Evolutionary conservation across 306 rosid genomes (phyloP).

Genomic region (Castanospermum australe): DNA sequence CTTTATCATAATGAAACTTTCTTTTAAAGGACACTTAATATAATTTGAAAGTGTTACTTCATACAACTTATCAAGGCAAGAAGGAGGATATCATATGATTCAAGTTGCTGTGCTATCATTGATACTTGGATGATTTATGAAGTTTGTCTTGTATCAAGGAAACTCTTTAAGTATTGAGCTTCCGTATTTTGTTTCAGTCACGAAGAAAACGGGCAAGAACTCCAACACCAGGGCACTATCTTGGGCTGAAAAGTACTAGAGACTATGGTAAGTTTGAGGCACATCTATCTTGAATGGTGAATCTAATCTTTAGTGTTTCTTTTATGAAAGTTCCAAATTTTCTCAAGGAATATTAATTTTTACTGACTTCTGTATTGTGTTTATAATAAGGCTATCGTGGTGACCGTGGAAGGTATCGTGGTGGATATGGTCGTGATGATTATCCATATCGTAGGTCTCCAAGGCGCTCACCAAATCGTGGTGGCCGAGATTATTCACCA

Average conservation of each 20-base stretch:
- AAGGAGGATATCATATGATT: conserved; percentile 1
- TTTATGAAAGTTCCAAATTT: neutral
- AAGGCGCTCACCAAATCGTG: conserved; percentile 83
- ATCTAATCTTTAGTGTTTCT: neutral
- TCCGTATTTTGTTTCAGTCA: conserved; percentile 71
- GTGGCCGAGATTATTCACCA: conserved; percentile 76
- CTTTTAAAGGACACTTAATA: neutral
- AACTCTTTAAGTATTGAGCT: conserved; percentile 31
- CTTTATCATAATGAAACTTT: conserved; percentile 2
- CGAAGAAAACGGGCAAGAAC: conserved; percentile 93
- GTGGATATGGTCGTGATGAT: conserved; percentile 86
- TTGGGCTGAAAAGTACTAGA: conserved; percentile 86
- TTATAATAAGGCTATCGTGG: conserved; percentile 42
- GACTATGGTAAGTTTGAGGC: conserved; percentile 61
- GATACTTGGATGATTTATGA: conserved; percentile 6
- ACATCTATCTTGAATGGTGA: neutral
- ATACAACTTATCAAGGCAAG: conserved; percentile 1
- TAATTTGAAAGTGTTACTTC: neutral
- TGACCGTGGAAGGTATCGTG: conserved; percentile 59
- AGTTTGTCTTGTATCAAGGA: neutral
- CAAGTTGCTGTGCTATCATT: neutral
- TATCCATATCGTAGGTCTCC: conserved; percentile 80
- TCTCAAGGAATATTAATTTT: neutral
- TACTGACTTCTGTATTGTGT: conserved; percentile 3
- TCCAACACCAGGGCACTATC: conserved; percentile 98